These are phyloP conservation scores for Clitoria ternatea DNA, from an alignment of 306 rosid genomes.

Conservation along the genomic window DNA sequence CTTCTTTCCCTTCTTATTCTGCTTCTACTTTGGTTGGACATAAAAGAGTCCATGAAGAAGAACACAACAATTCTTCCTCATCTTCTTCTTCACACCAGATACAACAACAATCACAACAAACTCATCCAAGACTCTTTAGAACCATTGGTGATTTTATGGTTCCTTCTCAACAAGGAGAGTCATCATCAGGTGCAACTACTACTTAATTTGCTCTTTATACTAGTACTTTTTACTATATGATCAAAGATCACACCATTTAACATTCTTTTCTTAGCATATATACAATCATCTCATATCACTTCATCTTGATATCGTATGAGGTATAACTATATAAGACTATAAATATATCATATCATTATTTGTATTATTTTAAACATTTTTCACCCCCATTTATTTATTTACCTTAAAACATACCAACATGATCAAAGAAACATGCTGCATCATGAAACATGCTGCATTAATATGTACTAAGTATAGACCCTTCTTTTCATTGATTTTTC, in stretches of 20 bases:
- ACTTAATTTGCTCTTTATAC: not conserved
- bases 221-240: no score
- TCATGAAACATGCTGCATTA: not conserved
- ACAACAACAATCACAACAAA: constrained; percentile 10
- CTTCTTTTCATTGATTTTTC: not conserved
- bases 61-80: constrained; percentile 22
- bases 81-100: no score
- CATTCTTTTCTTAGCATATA: not conserved
- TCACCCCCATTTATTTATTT: not conserved
- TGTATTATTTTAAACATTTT: not conserved
- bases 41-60: constrained; percentile 66
- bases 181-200: constrained; percentile 47
- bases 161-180: constrained; percentile 32
- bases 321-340: no score
- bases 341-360: not conserved
- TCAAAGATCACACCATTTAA: not conserved
- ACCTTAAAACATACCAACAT: not conserved
- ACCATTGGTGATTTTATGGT: constrained; percentile 26
- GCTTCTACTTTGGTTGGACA: constrained; percentile 44
- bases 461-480: not conserved
- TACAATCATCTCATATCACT: not conserved
- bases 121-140: constrained; percentile 24
- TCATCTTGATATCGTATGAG: not conserved
- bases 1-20: constrained; percentile 24
- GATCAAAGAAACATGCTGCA: constrained; percentile 3